A percentile compares a stretch with the other conserved stretches of the same genome.
Conservation (phyloP, 306 rosid genomes). For the Trifolium repens region DNA sequence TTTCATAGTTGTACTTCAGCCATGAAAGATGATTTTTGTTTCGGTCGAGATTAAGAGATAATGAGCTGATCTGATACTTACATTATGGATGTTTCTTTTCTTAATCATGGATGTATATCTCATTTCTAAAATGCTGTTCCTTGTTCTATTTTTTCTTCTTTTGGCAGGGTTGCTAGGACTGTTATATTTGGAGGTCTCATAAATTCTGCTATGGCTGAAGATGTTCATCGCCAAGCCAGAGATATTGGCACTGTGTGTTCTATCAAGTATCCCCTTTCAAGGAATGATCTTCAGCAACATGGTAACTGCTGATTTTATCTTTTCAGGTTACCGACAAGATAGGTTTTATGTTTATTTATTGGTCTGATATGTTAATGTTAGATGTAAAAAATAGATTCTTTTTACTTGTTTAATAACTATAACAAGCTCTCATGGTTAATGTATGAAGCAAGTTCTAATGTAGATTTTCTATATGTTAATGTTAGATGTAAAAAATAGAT, state of each 20-base stretch:
- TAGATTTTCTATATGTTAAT: constrained; percentile 3
- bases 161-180: constrained; percentile 90
- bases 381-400: background rate
- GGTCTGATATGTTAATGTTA: constrained; percentile 1
- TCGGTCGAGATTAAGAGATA: constrained; percentile 18
- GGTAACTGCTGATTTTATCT: constrained; percentile 56
- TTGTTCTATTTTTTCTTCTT: constrained; percentile 23
- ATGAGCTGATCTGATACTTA: constrained; percentile 25
- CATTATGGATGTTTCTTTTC: constrained; percentile 20
- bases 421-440: too few relatives aligned
- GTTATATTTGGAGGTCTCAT: constrained; percentile 83
- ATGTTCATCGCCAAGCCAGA: constrained; percentile 68
- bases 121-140: constrained; percentile 29
- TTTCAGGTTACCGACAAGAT: constrained; percentile 9
- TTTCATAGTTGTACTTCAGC: constrained; percentile 29
- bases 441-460: constrained; percentile 8
- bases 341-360: constrained; percentile 30
- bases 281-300: constrained; percentile 67
- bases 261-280: constrained; percentile 79
- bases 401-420: background rate
- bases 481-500: background rate
- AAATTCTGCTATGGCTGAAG: constrained; percentile 76
- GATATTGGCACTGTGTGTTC: constrained; percentile 75
- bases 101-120: background rate
- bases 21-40: constrained; percentile 16